Evolutionary conservation across 176 grass and related monocot species (phyloP).

Genomic region (Raddia guianensis): DNA sequence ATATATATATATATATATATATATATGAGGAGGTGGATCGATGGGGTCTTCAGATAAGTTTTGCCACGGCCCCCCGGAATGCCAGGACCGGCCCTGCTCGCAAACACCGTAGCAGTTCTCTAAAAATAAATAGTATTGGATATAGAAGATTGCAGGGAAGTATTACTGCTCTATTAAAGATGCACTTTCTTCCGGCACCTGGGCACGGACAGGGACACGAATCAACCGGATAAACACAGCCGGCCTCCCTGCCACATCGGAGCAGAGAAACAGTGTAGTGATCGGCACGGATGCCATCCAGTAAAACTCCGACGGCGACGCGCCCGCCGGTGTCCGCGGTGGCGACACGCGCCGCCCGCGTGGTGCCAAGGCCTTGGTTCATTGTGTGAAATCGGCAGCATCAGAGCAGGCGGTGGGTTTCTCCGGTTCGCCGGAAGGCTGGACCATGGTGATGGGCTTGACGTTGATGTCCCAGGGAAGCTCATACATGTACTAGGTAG

Average conservation of each 20-base stretch:
- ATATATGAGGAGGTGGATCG: no score
- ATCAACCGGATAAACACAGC: conserved; percentile 10
- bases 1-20: no score
- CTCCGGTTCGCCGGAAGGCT: conserved; percentile 9
- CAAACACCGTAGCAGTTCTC: no score
- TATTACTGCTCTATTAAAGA: no score
- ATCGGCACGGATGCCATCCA: background rate
- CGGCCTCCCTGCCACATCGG: background rate
- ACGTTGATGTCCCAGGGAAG: background rate
- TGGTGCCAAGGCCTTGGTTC: background rate
- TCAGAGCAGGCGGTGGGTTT: conserved; percentile 20
- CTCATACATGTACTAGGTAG: background rate
- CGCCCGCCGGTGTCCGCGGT: background rate
- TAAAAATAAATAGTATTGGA: no score
- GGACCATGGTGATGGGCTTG: conserved; percentile 31
- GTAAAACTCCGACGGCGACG: conserved; percentile 4
- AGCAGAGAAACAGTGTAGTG: background rate
- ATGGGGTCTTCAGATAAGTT: no score
- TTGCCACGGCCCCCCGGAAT: no score
- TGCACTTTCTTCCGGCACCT: no score
- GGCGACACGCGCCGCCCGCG: conserved; percentile 12
- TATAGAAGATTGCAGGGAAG: no score
- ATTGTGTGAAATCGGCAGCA: background rate
- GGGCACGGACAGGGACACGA: background rate
- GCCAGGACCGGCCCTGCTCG: no score